phyloP scores from a whole-genome alignment of 106 monocot genomes.

The Allium fistulosum region DNA sequence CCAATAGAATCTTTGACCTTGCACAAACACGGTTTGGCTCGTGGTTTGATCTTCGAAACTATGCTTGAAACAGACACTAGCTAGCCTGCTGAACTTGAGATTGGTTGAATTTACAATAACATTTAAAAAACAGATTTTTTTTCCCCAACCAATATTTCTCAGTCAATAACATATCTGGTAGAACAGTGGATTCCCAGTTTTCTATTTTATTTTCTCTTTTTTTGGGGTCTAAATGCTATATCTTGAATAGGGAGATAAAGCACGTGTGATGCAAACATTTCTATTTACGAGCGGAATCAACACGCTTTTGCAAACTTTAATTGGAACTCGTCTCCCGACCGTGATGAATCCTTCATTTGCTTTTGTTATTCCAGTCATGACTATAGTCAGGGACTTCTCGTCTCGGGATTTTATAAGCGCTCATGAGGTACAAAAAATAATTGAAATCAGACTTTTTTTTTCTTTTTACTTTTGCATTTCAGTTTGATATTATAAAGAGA shows the following conservation, averaged over 20 bases:
- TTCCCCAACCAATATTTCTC: no score
- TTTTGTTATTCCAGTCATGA: constrained; percentile 64
- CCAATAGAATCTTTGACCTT: no score
- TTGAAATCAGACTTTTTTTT: neutral
- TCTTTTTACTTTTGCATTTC: neutral
- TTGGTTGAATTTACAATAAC: no score
- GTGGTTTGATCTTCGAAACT: no score
- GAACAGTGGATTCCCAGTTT: no score
- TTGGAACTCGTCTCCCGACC: constrained; percentile 73
- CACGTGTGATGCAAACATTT: constrained; percentile 75
- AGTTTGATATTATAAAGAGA: neutral
- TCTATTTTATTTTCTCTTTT: no score
- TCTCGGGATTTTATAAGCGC: constrained; percentile 19
- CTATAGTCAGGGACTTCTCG: constrained; percentile 52
- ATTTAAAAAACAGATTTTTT: no score
- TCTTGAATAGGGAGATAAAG: constrained; percentile 64
- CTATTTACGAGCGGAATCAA: constrained; percentile 78
- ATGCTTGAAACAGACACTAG: no score
- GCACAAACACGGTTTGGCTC: no score
- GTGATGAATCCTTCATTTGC: constrained; percentile 93
- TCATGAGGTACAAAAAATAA: constrained; percentile 38
- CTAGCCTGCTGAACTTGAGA: no score
- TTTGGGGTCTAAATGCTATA: no score
- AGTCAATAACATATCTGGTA: no score
- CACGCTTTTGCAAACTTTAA: constrained; percentile 71